Evolutionary conservation across 179 eudicot species (phyloP), one percentile per base, ranked within the genome.

Genomic region (Beta corolliflora): DNA sequence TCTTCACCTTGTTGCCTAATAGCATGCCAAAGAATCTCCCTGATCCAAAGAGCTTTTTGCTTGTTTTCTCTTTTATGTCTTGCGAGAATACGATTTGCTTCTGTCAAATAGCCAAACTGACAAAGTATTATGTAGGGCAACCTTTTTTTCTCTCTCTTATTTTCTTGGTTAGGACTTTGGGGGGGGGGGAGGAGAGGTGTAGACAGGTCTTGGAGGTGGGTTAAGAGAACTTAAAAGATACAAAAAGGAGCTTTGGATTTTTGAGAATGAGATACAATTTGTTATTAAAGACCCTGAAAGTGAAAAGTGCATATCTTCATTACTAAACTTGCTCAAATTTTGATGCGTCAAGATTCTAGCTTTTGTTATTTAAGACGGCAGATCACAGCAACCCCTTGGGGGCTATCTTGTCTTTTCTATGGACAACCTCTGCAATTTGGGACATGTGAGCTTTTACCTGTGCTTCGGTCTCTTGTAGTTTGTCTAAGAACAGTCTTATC

Each of bases 1-100:
- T 44, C 10, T 75, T n/a, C 15, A 50, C 19, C 67, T 54, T 12
- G 36, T 70, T 83, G 68, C 54, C 75, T 79, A 16, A 78, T 78
- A 61, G 45, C 19, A 73, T 46, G 45, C 44, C 23, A 19, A 61
- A 56, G 46, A 44, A 54, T 50, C 18, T 69, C 5, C 29, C 18
- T 63, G 25, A 65, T 61, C 12, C 12, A 71, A 68, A 48, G 44
- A 83, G 7, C 11, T 53, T 64, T 72, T 61, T 44, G 63, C 36
- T 68, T 76, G 53, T 29, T 29, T 25, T 64, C 73, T 4, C 16
- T 9, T 61, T 46, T 29, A 11, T 64, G 29, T 73, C 52, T 29
- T 48, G 18, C 61, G 13, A 29, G 63, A 61, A 8, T 31, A 65
- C 13, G 69, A 71, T 67, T 7, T 58, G 44, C 41, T 12, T 29